Evolutionary conservation across 805 yeast genomes (phyloP), one percentile per base, ranked within the genome.

Genomic region (Yarrowia hollandica): DNA sequence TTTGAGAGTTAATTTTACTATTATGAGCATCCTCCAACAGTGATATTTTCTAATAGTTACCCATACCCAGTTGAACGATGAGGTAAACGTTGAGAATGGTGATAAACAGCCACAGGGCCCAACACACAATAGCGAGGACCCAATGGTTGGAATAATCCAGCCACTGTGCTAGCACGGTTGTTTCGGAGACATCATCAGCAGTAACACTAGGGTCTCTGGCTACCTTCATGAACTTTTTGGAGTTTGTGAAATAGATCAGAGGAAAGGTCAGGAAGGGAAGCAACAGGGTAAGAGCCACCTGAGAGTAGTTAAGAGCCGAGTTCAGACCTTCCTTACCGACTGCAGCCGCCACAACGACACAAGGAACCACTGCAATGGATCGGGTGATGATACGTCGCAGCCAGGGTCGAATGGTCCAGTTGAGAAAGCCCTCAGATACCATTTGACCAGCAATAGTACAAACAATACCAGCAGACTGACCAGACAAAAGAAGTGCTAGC

Each of bases 371-470:
- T 0, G 96, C 83, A 39, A 91, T 84, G 6, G 81, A 72, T 67
- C 97, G 79, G 0, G 97, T 91, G 10, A 84, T 76, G 9, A 91
- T 68, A 63, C 97, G 77, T 68, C 97, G 79, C 52, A 85, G 67
- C 88, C 96, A 85, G 3, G 97, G 97, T 62, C 77, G 79, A 38
- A 88, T 64, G 1, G 80, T 82, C 96, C 97, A 90, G 57, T 84
- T 80, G 35, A 91, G 75, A 67, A 88, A 92, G 0, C 97, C 97
- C 70, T 91, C 97, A 64, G 90, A 82, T 2, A 91, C 96, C 65
- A 91, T 84, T 71, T 91, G 96, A 9, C 97, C 97, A 0, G 96
- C 89, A 74, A 91, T 86, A 0, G 97, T 91, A 70, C 97, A 90
- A 2, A 90, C 91, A 39, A 91, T 83, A 50, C 97, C 96, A 0